A percentile compares a stretch with the other conserved stretches of the same genome.
Conservation (phyloP, 1,284 basidiomycete genomes). For the Ganoderma boninense region DNA sequence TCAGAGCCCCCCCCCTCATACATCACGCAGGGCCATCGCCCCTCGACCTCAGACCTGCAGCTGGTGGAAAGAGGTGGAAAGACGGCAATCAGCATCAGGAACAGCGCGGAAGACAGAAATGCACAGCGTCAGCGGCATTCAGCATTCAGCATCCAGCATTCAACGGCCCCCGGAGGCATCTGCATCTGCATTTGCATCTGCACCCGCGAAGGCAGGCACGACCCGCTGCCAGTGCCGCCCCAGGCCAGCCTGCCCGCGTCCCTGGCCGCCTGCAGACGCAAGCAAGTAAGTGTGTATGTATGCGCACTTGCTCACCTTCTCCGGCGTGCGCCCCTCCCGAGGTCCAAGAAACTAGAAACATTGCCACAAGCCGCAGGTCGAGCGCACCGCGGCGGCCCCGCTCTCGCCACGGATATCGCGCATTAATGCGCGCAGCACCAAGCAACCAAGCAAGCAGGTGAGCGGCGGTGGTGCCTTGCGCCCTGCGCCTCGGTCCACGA, state of each 20-base stretch:
- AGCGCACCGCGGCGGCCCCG: not conserved
- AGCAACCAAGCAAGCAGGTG: not conserved
- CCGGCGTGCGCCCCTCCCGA: not conserved
- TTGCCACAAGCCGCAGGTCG: not conserved
- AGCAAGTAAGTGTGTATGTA: not conserved
- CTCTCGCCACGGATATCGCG: too few relatives aligned
- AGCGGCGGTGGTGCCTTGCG: not conserved
- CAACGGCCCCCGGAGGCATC: not conserved
- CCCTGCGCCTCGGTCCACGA: not conserved
- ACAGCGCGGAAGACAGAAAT: not conserved
- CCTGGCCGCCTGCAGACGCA: constrained; percentile 3
- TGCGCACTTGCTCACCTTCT: not conserved
- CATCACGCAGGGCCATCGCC: not conserved
- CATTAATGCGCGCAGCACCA: not conserved
- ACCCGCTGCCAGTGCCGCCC: not conserved
- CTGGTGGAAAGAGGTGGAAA: not conserved
- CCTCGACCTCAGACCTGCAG: not conserved
- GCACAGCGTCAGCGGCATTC: not conserved
- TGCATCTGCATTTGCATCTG: not conserved
- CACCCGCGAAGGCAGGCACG: constrained; percentile 6
- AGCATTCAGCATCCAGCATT: not conserved
- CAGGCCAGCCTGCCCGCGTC: not conserved
- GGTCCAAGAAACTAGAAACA: not conserved
- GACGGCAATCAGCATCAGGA: constrained; percentile 4
- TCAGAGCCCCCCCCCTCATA: not conserved